Percentiles rank a stretch among this genome's conserved stretches.
Conservation (phyloP, 1,139 yeast genomes). For the Magnusiomyces clavatus region DNA sequence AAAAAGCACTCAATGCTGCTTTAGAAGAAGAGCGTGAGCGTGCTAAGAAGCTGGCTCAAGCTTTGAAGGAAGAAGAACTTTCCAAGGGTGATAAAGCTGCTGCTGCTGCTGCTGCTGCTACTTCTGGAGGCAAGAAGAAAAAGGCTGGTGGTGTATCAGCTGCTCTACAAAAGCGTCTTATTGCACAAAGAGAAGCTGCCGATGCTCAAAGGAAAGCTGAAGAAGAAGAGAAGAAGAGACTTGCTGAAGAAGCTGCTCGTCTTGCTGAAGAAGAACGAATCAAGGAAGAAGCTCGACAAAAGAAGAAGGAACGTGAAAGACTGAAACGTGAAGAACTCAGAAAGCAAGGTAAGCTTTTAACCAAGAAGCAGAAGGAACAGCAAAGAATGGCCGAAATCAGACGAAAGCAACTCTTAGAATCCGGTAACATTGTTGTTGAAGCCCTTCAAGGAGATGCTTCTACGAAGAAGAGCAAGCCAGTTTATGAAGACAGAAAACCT, state of each 20-base stretch:
- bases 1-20: conserved; percentile 53
- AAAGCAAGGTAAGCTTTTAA: conserved; percentile 76
- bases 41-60: conserved; percentile 30
- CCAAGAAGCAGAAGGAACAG: conserved; percentile 94
- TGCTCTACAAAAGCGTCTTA: conserved; percentile 66
- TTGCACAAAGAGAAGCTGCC: conserved; percentile 75
- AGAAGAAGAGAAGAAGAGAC: conserved; percentile 64
- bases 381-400: conserved; percentile 81
- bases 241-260: conserved; percentile 50
- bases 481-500: conserved; percentile 64
- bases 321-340: conserved; percentile 84
- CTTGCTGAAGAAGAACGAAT: conserved; percentile 48
- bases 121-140: conserved; percentile 31
- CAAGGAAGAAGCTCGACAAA: conserved; percentile 59
- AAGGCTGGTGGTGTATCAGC: conserved; percentile 32
- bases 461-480: conserved; percentile 39
- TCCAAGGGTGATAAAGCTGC: conserved; percentile 9
- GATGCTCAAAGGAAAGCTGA: conserved; percentile 77
- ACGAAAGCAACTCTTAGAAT: conserved; percentile 73
- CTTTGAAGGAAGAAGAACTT: conserved; percentile 30
- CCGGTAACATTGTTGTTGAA: conserved; percentile 60
- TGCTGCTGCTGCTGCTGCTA: conserved; percentile 24
- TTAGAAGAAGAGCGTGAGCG: conserved; percentile 32
- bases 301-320: conserved; percentile 65
- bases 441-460: conserved; percentile 46